phyloP scores from a whole-genome alignment of 2,329 filamentous ascomycete genomes.

The Fusarium robinianum region DNA sequence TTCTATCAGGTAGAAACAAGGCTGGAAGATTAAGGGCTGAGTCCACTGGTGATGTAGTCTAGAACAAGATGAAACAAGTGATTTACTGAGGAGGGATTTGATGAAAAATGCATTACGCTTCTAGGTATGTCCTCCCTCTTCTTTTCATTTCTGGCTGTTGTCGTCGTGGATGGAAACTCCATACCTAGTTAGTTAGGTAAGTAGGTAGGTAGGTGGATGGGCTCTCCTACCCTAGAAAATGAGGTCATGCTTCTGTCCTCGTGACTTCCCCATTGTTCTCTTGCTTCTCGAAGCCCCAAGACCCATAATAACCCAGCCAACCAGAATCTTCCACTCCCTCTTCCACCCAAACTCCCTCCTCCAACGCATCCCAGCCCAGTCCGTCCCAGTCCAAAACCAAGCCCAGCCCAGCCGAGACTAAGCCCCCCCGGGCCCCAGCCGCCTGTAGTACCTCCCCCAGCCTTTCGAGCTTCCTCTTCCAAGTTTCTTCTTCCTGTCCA shows the following conservation, averaged over 20 bases:
- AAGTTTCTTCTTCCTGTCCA: slow-evolving; percentile 10
- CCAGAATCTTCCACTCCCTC: slow-evolving; percentile 15
- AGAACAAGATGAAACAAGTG: too few relatives aligned
- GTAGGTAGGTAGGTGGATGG: slow-evolving; percentile 5
- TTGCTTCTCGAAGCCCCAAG: slow-evolving; percentile 23
- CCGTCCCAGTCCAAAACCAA: too few relatives aligned
- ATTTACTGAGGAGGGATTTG: too few relatives aligned
- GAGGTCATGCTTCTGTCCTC: slow-evolving; percentile 31
- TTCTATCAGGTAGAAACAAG: slow-evolving; percentile 31
- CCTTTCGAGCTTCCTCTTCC: slow-evolving; percentile 3
- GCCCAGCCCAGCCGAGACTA: slow-evolving; percentile 3
- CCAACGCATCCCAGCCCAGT: slow-evolving; percentile 2
- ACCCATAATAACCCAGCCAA: slow-evolving; percentile 6
- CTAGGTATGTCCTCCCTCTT: too few relatives aligned
- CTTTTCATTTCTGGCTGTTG: too few relatives aligned
- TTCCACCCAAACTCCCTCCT: slow-evolving; percentile 13
- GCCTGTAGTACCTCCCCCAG: slow-evolving; percentile 13
- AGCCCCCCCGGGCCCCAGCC: slow-evolving; percentile 20
- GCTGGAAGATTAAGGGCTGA: slow-evolving; percentile 5
- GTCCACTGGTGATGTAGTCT: too few relatives aligned
- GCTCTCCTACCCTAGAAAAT: slow-evolving; percentile 21
- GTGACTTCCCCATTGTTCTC: slow-evolving; percentile 15
- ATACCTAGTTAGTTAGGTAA: too few relatives aligned
- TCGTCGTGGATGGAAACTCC: too few relatives aligned
- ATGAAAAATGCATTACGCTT: too few relatives aligned